These are phyloP conservation scores for Trametes sp. DNA, from an alignment of 1,284 basidiomycete species.

Conservation along the genomic window DNA sequence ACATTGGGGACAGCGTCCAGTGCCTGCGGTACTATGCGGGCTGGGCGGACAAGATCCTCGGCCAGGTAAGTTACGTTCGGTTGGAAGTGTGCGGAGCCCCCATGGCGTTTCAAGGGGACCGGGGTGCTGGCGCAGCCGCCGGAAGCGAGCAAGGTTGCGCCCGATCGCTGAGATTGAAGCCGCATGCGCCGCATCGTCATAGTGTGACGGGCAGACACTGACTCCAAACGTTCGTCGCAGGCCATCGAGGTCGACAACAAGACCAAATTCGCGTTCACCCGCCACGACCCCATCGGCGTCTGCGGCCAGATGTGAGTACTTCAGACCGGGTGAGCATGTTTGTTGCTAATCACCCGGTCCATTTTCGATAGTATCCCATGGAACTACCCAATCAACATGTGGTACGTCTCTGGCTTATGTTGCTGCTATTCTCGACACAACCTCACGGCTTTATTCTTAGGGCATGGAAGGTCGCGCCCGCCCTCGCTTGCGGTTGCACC, in stretches of 20 bases:
- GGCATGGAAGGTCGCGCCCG: conserved; percentile 92
- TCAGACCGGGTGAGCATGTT: conserved; percentile 5
- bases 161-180: background rate
- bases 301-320: conserved; percentile 83
- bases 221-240: conserved; percentile 45
- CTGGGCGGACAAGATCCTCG: conserved; percentile 64
- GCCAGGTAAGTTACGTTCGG: conserved; percentile 50
- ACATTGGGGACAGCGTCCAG: conserved; percentile 83
- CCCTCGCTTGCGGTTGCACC: conserved; percentile 87
- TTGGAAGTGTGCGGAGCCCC: background rate
- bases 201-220: background rate
- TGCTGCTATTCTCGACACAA: background rate
- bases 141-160: background rate
- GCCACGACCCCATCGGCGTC: conserved; percentile 94
- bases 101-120: background rate
- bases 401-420: conserved; percentile 51
- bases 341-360: background rate
- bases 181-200: background rate
- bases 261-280: conserved; percentile 84
- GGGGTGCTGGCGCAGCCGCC: background rate
- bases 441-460: conserved; percentile 45
- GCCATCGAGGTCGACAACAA: conserved; percentile 84
- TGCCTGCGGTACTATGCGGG: conserved; percentile 86
- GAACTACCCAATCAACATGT: conserved; percentile 95
- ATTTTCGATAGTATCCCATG: conserved; percentile 73